Evolutionary conservation across 139 green algal genomes (phyloP).

Genomic region (Picochlorum sp.): DNA sequence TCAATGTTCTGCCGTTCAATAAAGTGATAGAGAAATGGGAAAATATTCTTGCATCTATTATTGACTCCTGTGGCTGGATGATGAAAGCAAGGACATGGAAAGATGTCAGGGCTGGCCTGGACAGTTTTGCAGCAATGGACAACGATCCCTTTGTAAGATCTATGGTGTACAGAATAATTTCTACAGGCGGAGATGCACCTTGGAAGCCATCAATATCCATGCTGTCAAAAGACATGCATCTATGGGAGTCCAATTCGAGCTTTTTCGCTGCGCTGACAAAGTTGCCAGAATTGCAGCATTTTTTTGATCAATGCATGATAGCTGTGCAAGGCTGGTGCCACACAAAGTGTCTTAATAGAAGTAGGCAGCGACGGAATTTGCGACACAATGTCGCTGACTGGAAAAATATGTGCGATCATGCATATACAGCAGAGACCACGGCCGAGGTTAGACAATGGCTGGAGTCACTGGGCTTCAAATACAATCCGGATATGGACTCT

Average conservation of each 20-base stretch:
- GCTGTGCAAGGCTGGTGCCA: constrained; percentile 48
- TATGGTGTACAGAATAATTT: not conserved
- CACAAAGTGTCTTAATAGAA: constrained; percentile 60
- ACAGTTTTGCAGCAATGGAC: not conserved
- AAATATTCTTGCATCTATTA: constrained; percentile 32
- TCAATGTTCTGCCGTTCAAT: constrained; percentile 18
- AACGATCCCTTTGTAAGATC: not conserved
- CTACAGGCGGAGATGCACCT: not conserved
- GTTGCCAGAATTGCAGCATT: constrained; percentile 35
- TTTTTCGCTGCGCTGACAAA: not conserved
- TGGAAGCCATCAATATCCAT: constrained; percentile 37
- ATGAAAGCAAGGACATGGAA: constrained; percentile 20
- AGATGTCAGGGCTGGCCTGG: constrained; percentile 17
- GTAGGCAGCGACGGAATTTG: constrained; percentile 50
- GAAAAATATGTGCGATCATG: constrained; percentile 64
- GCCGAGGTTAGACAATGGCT: constrained; percentile 19
- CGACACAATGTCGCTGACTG: constrained; percentile 63
- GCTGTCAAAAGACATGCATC: constrained; percentile 19
- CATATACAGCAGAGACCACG: constrained; percentile 40
- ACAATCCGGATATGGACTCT: not conserved
- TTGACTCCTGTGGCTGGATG: constrained; percentile 9
- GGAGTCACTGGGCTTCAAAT: constrained; percentile 18
- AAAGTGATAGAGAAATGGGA: constrained; percentile 35
- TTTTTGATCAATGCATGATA: constrained; percentile 64
- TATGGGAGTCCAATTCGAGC: not conserved